Base-by-base conservation (phyloP, 2,329 filamentous ascomycete species). In the Macrophomina tecta region DNA sequence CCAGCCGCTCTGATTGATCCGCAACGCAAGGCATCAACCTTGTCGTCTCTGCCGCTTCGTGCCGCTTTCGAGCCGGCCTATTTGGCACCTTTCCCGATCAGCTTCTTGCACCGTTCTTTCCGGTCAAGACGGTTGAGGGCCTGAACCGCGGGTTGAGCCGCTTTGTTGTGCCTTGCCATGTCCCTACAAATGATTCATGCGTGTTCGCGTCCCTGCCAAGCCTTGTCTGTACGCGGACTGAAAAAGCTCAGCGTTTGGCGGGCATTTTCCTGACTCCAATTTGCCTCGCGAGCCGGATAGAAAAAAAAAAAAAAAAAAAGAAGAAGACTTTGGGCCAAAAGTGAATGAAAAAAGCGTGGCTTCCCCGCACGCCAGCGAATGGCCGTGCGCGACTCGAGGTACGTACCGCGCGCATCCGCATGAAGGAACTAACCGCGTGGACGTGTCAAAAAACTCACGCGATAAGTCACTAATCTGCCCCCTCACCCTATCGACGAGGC, bases 61-160 rank as follows among this genome's bases (percentile, higher is more conserved):
- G 18, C 56, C 40, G 28, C 30, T 60, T 62, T 30, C 11, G 32
- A 49, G 30, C 11, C 34, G 48, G 38, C 40, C 56, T 14, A 16
- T 61, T 36, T 61, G 56, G 56, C 42, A 36, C 42, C 42, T 61
- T 61, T 36, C 56, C 56, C 56, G 58, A 62, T 48, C 45, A 62
- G 32, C 34, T 3, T 55, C 32, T 38, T 55, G 52, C 52, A 62
- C 58, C 42, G 36, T 56, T 48, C 5, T 12, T 46, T 45, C 38
- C 28, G 30, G 40, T 48, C 18, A 58, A 32, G 5, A 30, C 23
- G 9, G 53, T 30, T n/a, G 38, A 5, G 16, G 40, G 28, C 56
- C 56, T 23, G 56, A 46, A 60, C 56, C 42, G 53, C 38, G 12
- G 23, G 38, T 18, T 58, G 53, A 8, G 18, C 53, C 53, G 38